phyloP scores from a whole-genome alignment of 192 early-diverging fungal species.

The Coemansia sp. region DNA sequence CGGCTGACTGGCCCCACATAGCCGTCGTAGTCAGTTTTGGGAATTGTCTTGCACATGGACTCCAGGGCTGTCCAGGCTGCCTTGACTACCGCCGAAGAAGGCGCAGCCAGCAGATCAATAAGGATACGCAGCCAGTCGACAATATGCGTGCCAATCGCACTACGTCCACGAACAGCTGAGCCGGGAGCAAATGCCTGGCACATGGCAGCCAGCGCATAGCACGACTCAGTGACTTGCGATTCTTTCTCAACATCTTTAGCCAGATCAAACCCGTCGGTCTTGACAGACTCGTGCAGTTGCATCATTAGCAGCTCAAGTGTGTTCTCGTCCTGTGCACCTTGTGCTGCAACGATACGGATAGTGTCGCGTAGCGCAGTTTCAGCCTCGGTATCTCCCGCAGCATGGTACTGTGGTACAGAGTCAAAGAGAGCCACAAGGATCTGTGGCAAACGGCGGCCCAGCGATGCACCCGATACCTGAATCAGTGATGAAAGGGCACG shows the following conservation, averaged over 20 bases:
- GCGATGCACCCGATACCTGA: slow-evolving; percentile 75
- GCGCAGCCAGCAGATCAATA: slow-evolving; percentile 68
- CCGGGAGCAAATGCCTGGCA: slow-evolving; percentile 36
- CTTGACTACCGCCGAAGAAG: slow-evolving; percentile 59
- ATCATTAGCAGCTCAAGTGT: slow-evolving; percentile 77
- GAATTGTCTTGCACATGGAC: slow-evolving; percentile 73
- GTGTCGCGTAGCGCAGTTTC: slow-evolving; percentile 71
- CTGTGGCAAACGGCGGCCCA: slow-evolving; percentile 76
- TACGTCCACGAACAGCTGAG: slow-evolving; percentile 46
- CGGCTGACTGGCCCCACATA: slow-evolving; percentile 69
- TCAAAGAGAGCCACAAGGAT: slow-evolving; percentile 83
- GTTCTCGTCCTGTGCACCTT: slow-evolving; percentile 75
- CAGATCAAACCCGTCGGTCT: slow-evolving; percentile 48
- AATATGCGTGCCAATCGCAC: slow-evolving; percentile 59
- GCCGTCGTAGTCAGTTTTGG: slow-evolving; percentile 85
- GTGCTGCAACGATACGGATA: slow-evolving; percentile 65
- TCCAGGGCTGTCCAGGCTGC: slow-evolving; percentile 79
- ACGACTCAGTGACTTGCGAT: slow-evolving; percentile 44
- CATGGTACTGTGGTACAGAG: slow-evolving; percentile 66
- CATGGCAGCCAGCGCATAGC: slow-evolving; percentile 42
- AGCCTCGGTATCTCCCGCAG: slow-evolving; percentile 52
- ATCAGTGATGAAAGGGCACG: slow-evolving; percentile 85
- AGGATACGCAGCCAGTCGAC: slow-evolving; percentile 80
- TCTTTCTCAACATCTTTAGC: slow-evolving; percentile 10
- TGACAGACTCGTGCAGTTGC: slow-evolving; percentile 72